Conservation (phyloP, 2,329 filamentous ascomycete genomes). For the Blastomyces silverae region DNA sequence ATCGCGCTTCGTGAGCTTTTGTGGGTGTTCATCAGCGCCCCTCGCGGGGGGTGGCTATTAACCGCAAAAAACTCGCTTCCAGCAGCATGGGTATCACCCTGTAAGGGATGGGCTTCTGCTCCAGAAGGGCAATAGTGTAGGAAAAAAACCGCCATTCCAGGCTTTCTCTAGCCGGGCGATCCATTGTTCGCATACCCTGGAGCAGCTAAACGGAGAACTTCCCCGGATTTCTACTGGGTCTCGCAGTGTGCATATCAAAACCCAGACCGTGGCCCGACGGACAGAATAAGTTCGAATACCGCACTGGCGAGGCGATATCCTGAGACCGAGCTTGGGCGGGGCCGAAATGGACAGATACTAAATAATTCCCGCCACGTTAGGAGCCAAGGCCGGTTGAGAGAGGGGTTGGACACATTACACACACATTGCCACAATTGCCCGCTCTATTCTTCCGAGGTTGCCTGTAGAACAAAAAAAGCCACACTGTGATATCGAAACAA, state of each 20-base stretch:
- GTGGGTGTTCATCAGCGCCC: too few relatives aligned
- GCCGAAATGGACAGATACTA: neutral
- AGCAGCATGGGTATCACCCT: too few relatives aligned
- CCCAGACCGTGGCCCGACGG: neutral
- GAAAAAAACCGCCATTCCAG: neutral
- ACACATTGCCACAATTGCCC: neutral
- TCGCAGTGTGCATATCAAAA: neutral
- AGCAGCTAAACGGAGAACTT: neutral
- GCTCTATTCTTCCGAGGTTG: neutral
- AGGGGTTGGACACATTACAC: neutral
- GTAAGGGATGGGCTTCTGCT: neutral
- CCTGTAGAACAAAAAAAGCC: neutral
- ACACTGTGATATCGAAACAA: neutral
- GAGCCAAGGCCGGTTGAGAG: neutral
- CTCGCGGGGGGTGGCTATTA: too few relatives aligned
- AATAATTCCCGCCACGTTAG: neutral
- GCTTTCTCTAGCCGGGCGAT: neutral
- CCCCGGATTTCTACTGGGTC: neutral
- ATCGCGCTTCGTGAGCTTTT: neutral
- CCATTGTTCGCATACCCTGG: too few relatives aligned
- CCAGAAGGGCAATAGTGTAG: neutral
- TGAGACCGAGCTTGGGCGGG: neutral
- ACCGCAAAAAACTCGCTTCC: too few relatives aligned
- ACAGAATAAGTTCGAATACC: too few relatives aligned
- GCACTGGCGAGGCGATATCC: neutral